Conservation (phyloP, 2,329 filamentous ascomycete species). For the Pseudocercospora pini-densiflorae region DNA sequence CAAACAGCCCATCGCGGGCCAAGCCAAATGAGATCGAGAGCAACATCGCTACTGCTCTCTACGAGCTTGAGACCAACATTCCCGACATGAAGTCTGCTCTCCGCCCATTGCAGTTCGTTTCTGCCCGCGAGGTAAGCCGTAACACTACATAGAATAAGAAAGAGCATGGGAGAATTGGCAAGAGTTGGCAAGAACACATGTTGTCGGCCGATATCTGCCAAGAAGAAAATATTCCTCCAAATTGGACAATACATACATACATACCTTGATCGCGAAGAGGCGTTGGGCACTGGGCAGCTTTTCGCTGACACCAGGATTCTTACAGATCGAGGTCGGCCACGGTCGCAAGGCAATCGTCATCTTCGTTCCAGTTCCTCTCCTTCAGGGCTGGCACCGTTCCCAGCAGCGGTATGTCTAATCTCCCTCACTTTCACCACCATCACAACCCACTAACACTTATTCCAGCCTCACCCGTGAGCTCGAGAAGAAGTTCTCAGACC, state of each 20-base stretch:
- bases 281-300: slow-evolving; percentile 61
- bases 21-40: slow-evolving; percentile 98
- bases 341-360: slow-evolving; percentile 99
- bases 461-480: slow-evolving; percentile 96
- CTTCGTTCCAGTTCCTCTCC: slow-evolving; percentile 99
- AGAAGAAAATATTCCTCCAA: slow-evolving; percentile 9
- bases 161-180: slow-evolving; percentile 2
- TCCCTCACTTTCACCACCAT: neutral
- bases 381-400: slow-evolving; percentile 98
- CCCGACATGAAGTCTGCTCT: slow-evolving; percentile 95
- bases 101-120: slow-evolving; percentile 97
- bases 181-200: slow-evolving; percentile 12
- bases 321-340: slow-evolving; percentile 99
- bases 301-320: slow-evolving; percentile 61
- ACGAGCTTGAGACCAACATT: slow-evolving; percentile 99
- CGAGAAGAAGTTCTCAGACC: slow-evolving; percentile 99
- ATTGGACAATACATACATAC: slow-evolving; percentile 12
- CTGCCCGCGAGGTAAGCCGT: slow-evolving; percentile 95
- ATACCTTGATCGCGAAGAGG: slow-evolving; percentile 50
- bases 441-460: slow-evolving; percentile 14
- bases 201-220: neutral
- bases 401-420: slow-evolving; percentile 82
- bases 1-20: slow-evolving; percentile 94
- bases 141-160: slow-evolving; percentile 5
- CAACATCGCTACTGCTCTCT: slow-evolving; percentile 95